These are phyloP conservation scores for Alternaria sp. DNA, from an alignment of 2,329 filamentous ascomycete genomes.

Conservation along the genomic window DNA sequence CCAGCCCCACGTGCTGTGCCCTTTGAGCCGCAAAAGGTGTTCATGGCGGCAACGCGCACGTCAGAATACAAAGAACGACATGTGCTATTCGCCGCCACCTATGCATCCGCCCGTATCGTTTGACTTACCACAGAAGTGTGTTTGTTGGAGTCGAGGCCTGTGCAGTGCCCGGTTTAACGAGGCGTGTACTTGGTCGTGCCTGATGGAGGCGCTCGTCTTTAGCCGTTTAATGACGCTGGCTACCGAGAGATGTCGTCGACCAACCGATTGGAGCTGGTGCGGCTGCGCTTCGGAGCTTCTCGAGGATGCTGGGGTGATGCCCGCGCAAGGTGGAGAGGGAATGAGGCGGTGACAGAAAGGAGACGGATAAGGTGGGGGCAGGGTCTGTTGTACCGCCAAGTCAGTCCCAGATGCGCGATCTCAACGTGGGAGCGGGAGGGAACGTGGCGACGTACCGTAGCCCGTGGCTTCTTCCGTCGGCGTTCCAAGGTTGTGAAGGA, in stretches of 20 bases:
- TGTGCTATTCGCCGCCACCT: conserved; percentile 1
- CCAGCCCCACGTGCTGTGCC: conserved; percentile 33
- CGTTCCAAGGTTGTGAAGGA: background rate
- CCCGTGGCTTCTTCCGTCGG: background rate
- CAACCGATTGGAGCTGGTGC: background rate
- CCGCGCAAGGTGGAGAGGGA: conserved; percentile 13
- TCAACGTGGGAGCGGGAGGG: background rate
- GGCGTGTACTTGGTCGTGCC: background rate
- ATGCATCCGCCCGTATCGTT: background rate
- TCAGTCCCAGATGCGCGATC: conserved; percentile 2
- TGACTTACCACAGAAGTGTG: conserved; percentile 18
- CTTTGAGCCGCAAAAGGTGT: conserved; percentile 20
- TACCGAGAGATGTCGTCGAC: background rate
- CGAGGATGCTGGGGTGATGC: conserved; percentile 4
- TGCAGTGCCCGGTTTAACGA: background rate
- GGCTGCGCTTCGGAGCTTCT: conserved; percentile 3
- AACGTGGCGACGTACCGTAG: background rate
- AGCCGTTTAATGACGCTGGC: conserved; percentile 1
- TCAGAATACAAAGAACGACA: conserved; percentile 4
- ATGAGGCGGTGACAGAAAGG: conserved; percentile 20
- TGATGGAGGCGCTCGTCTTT: conserved; percentile 1
- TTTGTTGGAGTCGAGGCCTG: background rate
- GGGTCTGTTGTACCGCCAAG: conserved; percentile 11
- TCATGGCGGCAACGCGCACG: background rate
- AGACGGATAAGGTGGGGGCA: conserved; percentile 18